A percentile compares a stretch with the other conserved stretches of the same genome.
Conservation (phyloP, 78 protist genomes). For the Acrasis kona region DNA sequence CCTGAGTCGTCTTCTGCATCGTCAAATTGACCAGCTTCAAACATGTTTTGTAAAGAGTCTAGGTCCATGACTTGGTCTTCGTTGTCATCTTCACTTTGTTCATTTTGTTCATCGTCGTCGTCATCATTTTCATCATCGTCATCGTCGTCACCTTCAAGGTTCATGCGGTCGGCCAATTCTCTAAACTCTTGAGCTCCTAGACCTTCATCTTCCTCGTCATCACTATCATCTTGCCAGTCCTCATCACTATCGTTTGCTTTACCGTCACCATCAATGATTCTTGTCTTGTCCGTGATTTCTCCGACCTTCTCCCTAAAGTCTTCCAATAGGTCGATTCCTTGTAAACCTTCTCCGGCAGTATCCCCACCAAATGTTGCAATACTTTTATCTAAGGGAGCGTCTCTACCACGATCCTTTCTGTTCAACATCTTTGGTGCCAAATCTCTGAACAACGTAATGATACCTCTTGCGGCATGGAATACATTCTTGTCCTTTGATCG, state of each 20-base stretch:
- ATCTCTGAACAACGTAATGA: conserved; percentile 58
- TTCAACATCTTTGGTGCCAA: conserved; percentile 59
- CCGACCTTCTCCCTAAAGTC: conserved; percentile 8
- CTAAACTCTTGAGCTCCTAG: not conserved
- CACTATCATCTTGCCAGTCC: not conserved
- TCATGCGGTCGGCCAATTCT: not conserved
- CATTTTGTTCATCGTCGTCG: conserved; percentile 17
- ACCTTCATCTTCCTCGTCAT: conserved; percentile 6
- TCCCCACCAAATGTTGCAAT: not conserved
- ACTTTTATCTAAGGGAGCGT: not conserved
- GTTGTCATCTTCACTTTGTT: conserved; percentile 30
- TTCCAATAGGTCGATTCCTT: conserved; percentile 18
- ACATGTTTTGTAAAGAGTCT: too few species aligned
- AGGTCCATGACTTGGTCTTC: not conserved
- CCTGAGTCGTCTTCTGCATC: conserved; percentile 14
- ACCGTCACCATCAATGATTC: not conserved
- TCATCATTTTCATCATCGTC: not conserved
- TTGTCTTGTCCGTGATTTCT: not conserved
- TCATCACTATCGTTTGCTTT: conserved; percentile 9
- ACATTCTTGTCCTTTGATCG: conserved; percentile 59
- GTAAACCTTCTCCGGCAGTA: not conserved
- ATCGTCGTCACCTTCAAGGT: not conserved
- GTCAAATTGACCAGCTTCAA: not conserved
- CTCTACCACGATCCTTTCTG: conserved; percentile 45
- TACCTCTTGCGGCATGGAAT: conserved; percentile 55